Conservation (phyloP, 192 early-diverging fungal species). For the Phlyctochytrium arcticum region DNA sequence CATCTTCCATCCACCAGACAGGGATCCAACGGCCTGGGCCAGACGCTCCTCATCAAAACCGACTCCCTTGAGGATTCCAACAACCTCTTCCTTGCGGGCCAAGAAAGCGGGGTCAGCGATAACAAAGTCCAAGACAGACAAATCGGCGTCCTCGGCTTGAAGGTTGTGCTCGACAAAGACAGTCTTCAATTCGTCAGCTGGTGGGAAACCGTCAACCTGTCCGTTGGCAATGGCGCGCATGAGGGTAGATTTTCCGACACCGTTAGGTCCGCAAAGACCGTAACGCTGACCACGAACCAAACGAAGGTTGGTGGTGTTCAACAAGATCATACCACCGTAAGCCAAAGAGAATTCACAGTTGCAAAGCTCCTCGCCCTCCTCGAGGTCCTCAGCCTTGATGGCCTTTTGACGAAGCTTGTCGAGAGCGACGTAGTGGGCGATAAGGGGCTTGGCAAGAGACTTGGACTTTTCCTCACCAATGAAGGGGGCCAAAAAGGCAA, state of each 20-base stretch:
- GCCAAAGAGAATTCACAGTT: constrained; percentile 82
- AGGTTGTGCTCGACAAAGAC: constrained; percentile 78
- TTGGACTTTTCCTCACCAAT: constrained; percentile 50
- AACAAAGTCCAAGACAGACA: constrained; percentile 65
- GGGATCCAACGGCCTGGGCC: constrained; percentile 58
- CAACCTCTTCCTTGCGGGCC: constrained; percentile 49
- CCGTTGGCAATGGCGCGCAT: constrained; percentile 83
- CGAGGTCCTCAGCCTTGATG: constrained; percentile 23
- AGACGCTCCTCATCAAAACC: constrained; percentile 67
- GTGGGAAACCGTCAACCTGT: constrained; percentile 78
- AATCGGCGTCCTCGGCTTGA: constrained; percentile 68
- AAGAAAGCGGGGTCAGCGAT: constrained; percentile 42
- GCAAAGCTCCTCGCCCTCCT: constrained; percentile 54
- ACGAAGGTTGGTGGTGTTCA: constrained; percentile 60
- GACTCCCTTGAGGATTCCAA: constrained; percentile 52
- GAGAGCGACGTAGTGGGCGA: constrained; percentile 37
- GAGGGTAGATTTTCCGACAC: constrained; percentile 81
- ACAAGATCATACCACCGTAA: constrained; percentile 77
- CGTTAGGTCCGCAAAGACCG: constrained; percentile 79
- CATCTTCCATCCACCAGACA: constrained; percentile 91
- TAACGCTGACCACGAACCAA: constrained; percentile 76
- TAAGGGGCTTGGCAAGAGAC: constrained; percentile 41
- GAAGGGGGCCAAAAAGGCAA: constrained; percentile 54
- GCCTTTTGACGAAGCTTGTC: constrained; percentile 37
- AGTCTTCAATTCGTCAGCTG: constrained; percentile 68